Percentiles rank a stretch among this genome's conserved stretches.
Evolutionary conservation across 176 grass and related monocot genomes (phyloP).

Genomic region (Hyparrhenia diplandra): DNA sequence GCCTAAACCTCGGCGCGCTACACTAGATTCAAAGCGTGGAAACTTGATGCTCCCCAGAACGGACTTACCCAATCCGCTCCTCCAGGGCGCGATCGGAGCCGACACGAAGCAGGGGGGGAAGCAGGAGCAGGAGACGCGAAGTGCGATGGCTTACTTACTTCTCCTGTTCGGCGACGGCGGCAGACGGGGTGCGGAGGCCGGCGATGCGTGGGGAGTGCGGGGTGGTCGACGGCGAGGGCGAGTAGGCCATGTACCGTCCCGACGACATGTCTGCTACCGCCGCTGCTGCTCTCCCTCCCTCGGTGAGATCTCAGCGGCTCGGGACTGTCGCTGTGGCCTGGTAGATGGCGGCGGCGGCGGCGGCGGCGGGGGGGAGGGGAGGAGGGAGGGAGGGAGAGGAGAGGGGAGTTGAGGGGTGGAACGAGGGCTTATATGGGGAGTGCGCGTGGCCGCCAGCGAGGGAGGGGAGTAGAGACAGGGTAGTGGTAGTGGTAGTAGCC

Average conservation of each 20-base stretch:
- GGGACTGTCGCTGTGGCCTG: neutral
- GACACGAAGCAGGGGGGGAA: neutral
- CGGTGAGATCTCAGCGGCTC: slow-evolving; percentile 20
- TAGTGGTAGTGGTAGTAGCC: neutral
- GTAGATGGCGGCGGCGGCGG: slow-evolving; percentile 9
- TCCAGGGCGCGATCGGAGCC: slow-evolving; percentile 24
- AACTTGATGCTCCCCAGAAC: neutral
- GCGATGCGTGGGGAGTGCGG: slow-evolving; percentile 84
- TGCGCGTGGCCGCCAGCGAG: neutral
- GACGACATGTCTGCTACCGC: slow-evolving; percentile 49
- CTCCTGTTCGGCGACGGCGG: slow-evolving; percentile 75
- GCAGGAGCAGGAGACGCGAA: neutral
- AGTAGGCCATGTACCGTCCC: slow-evolving; percentile 95
- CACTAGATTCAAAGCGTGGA: slow-evolving; percentile 22
- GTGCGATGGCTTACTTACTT: slow-evolving; percentile 43
- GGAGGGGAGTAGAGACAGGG: neutral
- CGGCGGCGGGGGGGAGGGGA: too few species aligned
- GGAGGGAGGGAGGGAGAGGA: neutral
- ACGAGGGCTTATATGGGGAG: slow-evolving; percentile 32
- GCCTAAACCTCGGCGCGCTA: slow-evolving; percentile 5
- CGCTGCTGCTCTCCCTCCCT: slow-evolving; percentile 8
- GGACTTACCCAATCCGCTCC: neutral
- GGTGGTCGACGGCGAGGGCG: slow-evolving; percentile 84
- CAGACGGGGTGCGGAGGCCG: slow-evolving; percentile 45
- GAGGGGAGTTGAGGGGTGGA: neutral